Conservation (phyloP, 257 asterid species). For the Oldenlandia corymbosa region DNA sequence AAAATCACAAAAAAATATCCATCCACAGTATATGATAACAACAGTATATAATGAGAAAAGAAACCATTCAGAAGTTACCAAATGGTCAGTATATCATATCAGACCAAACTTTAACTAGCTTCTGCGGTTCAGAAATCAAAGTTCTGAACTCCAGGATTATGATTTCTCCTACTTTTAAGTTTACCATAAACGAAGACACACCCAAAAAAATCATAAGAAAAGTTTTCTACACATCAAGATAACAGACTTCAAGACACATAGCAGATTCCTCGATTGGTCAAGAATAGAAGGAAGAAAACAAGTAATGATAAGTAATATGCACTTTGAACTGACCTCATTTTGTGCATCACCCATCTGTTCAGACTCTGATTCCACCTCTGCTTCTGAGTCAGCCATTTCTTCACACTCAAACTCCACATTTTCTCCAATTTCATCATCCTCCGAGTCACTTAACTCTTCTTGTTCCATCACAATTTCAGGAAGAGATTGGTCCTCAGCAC, state of each 20-base stretch:
- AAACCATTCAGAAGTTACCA: too few species aligned
- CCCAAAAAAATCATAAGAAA: slow-evolving; percentile 1
- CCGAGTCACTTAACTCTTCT: slow-evolving; percentile 96
- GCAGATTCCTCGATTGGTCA: background rate
- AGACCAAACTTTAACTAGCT: too few species aligned
- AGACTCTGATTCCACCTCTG: slow-evolving; percentile 61
- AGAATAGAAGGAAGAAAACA: background rate
- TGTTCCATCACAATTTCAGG: slow-evolving; percentile 92
- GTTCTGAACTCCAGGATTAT: too few species aligned
- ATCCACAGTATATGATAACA: too few species aligned
- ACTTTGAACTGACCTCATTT: slow-evolving; percentile 52
- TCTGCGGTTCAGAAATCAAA: too few species aligned
- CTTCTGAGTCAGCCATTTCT: slow-evolving; percentile 97
- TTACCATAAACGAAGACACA: too few species aligned
- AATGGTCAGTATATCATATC: too few species aligned
- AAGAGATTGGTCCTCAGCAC: slow-evolving; percentile 39
- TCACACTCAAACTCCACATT: slow-evolving; percentile 95
- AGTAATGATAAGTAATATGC: background rate
- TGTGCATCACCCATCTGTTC: slow-evolving; percentile 42
- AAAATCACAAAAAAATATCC: background rate
- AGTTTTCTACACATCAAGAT: background rate
- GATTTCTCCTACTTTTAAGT: too few species aligned
- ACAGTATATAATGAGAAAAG: background rate
- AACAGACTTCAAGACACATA: background rate
- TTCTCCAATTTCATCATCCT: slow-evolving; percentile 84